These are phyloP conservation scores for Cryptococcus sp. DNA, from an alignment of 1,284 basidiomycete genomes.

Conservation along the genomic window DNA sequence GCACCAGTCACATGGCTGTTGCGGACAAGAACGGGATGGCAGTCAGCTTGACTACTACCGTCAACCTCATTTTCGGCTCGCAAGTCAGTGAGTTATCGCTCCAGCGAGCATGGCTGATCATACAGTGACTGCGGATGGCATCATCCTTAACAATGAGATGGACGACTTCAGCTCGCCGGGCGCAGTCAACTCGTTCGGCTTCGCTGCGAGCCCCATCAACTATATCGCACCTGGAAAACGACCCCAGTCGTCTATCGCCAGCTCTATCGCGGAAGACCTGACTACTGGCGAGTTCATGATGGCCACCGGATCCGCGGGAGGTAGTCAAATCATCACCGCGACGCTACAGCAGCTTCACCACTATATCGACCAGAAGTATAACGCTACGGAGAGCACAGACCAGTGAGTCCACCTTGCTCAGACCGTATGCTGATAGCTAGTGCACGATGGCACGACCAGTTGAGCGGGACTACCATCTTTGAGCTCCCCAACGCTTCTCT, in stretches of 20 bases:
- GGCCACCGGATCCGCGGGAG: constrained; percentile 53
- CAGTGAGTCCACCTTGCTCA: constrained; percentile 20
- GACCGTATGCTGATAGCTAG: constrained; percentile 8
- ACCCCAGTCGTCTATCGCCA: constrained; percentile 51
- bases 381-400: constrained; percentile 33
- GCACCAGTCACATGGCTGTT: constrained; percentile 53
- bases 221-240: constrained; percentile 52
- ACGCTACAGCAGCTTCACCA: constrained; percentile 50
- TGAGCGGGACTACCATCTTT: constrained; percentile 44
- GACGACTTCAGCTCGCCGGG: constrained; percentile 53
- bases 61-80: constrained; percentile 53
- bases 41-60: constrained; percentile 54
- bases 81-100: constrained; percentile 24
- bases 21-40: constrained; percentile 52
- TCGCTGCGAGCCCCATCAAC: constrained; percentile 49
- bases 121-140: constrained; percentile 34
- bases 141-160: constrained; percentile 49
- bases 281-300: constrained; percentile 48
- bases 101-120: constrained; percentile 12
- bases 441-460: constrained; percentile 56
- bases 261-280: constrained; percentile 49
- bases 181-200: constrained; percentile 52
- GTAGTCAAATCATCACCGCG: constrained; percentile 54
- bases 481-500: constrained; percentile 35
- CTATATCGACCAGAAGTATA: constrained; percentile 37